Conservation (phyloP, 2,329 filamentous ascomycete species). For the Aspergillus sp. region DNA sequence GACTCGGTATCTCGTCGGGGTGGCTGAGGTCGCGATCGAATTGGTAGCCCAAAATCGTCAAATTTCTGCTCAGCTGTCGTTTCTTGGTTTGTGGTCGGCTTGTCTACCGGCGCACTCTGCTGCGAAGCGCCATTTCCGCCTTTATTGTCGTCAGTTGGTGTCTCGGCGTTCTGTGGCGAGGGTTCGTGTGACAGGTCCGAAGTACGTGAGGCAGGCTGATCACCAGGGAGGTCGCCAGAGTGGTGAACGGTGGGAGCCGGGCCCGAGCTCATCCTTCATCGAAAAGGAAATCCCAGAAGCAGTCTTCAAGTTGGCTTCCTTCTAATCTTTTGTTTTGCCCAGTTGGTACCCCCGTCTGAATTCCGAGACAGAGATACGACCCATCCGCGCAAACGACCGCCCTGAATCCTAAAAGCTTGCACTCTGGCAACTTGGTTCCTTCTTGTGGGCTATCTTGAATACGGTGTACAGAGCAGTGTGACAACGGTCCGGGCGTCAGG, state of each 20-base stretch:
- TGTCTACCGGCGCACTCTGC: slow-evolving; percentile 5
- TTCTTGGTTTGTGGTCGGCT: slow-evolving; percentile 5
- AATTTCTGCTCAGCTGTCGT: slow-evolving; percentile 19
- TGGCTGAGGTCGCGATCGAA: slow-evolving; percentile 27
- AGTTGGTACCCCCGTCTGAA: slow-evolving; percentile 13
- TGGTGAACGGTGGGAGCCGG: slow-evolving; percentile 26
- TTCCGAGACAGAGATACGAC: slow-evolving; percentile 14
- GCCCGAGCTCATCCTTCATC: slow-evolving; percentile 34
- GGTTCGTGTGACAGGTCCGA: slow-evolving; percentile 14
- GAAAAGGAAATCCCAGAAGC: slow-evolving; percentile 6
- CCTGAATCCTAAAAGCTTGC: not conserved
- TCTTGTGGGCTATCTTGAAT: not conserved
- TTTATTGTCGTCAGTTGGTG: slow-evolving; percentile 12
- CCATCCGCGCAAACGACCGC: slow-evolving; percentile 19
- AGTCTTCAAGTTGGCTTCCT: not conserved
- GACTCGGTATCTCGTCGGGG: slow-evolving; percentile 16
- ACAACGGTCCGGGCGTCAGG: not conserved
- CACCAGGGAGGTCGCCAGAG: slow-evolving; percentile 25
- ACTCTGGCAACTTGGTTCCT: not conserved
- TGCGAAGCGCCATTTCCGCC: slow-evolving; percentile 18
- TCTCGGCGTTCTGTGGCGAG: slow-evolving; percentile 7
- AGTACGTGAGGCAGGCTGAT: slow-evolving; percentile 11
- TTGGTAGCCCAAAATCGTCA: slow-evolving; percentile 43
- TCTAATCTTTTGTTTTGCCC: slow-evolving; percentile 9
- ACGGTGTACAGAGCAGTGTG: not conserved